Base-by-base conservation (phyloP, 768 basidiomycete genomes). In the Rhodosporidiobolus odoratus region DNA sequence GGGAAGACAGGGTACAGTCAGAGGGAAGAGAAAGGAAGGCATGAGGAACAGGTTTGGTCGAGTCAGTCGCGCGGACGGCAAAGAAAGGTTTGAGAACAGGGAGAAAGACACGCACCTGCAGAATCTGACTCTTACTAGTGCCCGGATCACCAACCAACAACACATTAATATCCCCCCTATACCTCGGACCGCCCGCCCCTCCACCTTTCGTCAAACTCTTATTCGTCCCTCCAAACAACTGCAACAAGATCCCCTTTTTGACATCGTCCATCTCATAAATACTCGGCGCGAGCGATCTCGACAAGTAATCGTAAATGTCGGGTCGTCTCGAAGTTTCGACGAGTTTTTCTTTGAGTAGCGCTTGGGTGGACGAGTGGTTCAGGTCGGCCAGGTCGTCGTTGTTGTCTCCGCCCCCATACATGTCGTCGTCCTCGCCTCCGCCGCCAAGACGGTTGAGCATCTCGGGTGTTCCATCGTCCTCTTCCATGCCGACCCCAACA, bases 231-330 rank as follows among this genome's bases (percentile, higher is more conserved):
- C 96, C 96, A 80, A 99, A 98, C 34, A 99, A 81, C 79, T 98
- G 95, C 40, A 99, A 82, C 68, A 99, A 79, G 62, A 98, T 96
- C 0, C 96, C 96, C 82, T 98, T 97, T 83, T 99, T 99, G 68
- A 98, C 92, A 78, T 99, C 96, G 34, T 98, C 94, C 90, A 98
- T 89, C 79, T 92, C 90, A 88, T 91, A 98, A 74, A 99, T 96
- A 41, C 88, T 90, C 23, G 96, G 96, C 2, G 94, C 95, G 65
- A 99, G 84, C 3, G 89, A 91, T 25, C 89, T 83, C 13, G 93
- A 82, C 9, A 98, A 83, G 35, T 90, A 81, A 2, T 92, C 91
- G 78, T 98, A 98, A 37, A 98, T 82, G 79, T 96, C 93, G 25
- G 86, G 85, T 65, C 85, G 81, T 72, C 84, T 80, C 76, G 89